These are phyloP conservation scores for Colletotrichum lentis DNA, from an alignment of 2,329 filamentous ascomycete species.

Conservation along the genomic window DNA sequence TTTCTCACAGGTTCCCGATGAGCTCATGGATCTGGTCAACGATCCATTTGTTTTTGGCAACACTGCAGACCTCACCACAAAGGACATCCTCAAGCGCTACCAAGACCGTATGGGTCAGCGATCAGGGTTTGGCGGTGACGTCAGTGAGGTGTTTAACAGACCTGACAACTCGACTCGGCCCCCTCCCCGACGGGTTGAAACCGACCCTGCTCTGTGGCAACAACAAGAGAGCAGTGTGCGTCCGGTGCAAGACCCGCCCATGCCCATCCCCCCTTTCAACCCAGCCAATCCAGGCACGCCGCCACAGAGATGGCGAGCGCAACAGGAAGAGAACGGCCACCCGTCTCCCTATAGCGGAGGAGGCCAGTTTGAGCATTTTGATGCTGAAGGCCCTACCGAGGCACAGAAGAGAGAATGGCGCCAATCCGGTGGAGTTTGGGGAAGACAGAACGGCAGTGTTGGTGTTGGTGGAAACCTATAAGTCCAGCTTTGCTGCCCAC, in stretches of 20 bases:
- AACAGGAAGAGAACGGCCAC: conserved; percentile 53
- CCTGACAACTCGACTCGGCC: conserved; percentile 65
- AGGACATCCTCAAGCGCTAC: conserved; percentile 94
- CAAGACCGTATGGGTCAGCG: conserved; percentile 74
- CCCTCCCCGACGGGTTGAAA: conserved; percentile 75
- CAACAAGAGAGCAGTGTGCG: conserved; percentile 85
- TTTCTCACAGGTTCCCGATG: conserved; percentile 87
- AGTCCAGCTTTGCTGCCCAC: conserved; percentile 32
- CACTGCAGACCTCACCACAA: conserved; percentile 88
- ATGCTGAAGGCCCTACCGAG: conserved; percentile 52
- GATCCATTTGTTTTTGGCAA: conserved; percentile 84
- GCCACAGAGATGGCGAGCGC: conserved; percentile 58
- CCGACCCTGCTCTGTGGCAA: conserved; percentile 84
- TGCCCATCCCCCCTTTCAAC: conserved; percentile 45
- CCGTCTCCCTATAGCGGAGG: conserved; percentile 52
- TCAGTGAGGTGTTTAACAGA: conserved; percentile 64
- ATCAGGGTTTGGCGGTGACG: conserved; percentile 66
- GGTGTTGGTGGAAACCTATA: conserved; percentile 58
- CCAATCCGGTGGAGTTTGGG: conserved; percentile 59
- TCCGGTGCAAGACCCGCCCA: conserved; percentile 71
- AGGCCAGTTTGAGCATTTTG: conserved; percentile 56
- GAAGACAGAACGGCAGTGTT: conserved; percentile 58
- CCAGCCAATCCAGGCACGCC: conserved; percentile 57
- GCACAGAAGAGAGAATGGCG: conserved; percentile 64
- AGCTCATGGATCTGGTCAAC: conserved; percentile 84